Percentiles rank a stretch among this genome's conserved stretches.
These are phyloP conservation scores for Aspergillus eucalypticola DNA, from an alignment of 2,329 filamentous ascomycete species.

Conservation along the genomic window DNA sequence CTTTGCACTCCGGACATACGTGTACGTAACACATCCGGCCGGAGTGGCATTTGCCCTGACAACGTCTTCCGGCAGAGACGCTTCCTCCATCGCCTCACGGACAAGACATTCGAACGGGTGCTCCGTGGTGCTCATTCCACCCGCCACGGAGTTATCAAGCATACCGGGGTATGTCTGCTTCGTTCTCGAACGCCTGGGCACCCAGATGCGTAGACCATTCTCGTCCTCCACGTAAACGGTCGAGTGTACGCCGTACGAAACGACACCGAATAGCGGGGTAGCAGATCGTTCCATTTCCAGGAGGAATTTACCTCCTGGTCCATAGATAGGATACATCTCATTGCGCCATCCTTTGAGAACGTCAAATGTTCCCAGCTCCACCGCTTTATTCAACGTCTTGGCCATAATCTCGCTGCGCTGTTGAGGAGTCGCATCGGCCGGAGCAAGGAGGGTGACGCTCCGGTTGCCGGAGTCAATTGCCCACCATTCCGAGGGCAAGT, in stretches of 20 bases:
- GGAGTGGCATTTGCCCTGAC: slow-evolving; percentile 62
- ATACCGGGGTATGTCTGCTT: slow-evolving; percentile 92
- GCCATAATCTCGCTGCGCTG: slow-evolving; percentile 62
- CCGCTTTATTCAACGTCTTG: slow-evolving; percentile 66
- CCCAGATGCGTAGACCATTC: slow-evolving; percentile 74
- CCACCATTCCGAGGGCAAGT: slow-evolving; percentile 59
- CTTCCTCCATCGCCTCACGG: slow-evolving; percentile 87
- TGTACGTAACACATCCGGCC: slow-evolving; percentile 77
- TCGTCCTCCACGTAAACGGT: slow-evolving; percentile 65
- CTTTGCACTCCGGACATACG: slow-evolving; percentile 72
- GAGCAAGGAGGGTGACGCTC: slow-evolving; percentile 62
- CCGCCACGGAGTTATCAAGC: slow-evolving; percentile 91
- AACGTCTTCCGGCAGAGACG: slow-evolving; percentile 69
- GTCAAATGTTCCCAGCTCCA: slow-evolving; percentile 68
- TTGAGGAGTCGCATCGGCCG: slow-evolving; percentile 58
- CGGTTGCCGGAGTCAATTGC: slow-evolving; percentile 59
- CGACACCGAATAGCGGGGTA: slow-evolving; percentile 70
- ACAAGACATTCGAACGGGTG: slow-evolving; percentile 77
- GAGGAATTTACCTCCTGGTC: slow-evolving; percentile 57
- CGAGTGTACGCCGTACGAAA: slow-evolving; percentile 80
- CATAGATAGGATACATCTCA: slow-evolving; percentile 78
- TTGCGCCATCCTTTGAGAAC: slow-evolving; percentile 77
- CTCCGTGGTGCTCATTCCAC: slow-evolving; percentile 79
- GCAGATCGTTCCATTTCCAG: slow-evolving; percentile 78
- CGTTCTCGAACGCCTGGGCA: slow-evolving; percentile 70